Conservation (phyloP, 768 basidiomycete species). For the Imleria badia region DNA sequence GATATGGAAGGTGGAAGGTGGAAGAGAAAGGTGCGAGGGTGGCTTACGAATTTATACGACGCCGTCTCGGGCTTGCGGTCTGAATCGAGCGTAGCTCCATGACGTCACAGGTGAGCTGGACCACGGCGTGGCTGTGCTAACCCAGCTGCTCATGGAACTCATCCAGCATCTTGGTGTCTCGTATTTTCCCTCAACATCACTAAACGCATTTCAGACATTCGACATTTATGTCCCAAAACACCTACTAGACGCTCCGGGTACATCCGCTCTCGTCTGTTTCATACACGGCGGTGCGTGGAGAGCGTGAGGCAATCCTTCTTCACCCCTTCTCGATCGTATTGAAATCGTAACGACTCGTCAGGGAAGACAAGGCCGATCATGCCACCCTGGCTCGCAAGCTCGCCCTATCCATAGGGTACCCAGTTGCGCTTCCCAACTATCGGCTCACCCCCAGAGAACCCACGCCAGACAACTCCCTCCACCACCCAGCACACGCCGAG, state of each 20-base stretch:
- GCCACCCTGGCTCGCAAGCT: conserved; percentile 52
- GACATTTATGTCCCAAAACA: conserved; percentile 50
- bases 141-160: conserved; percentile 7
- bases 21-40: background rate
- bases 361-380: conserved; percentile 73
- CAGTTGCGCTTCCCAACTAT: conserved; percentile 78
- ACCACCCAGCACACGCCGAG: conserved; percentile 69
- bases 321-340: background rate
- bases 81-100: conserved; percentile 8
- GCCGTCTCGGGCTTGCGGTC: background rate
- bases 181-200: conserved; percentile 33
- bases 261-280: conserved; percentile 59
- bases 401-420: conserved; percentile 44
- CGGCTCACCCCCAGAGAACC: conserved; percentile 56
- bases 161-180: conserved; percentile 26
- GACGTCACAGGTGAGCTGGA: conserved; percentile 24
- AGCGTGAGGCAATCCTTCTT: conserved; percentile 45
- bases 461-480: conserved; percentile 38
- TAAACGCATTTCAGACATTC: conserved; percentile 45
- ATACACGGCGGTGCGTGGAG: conserved; percentile 87
- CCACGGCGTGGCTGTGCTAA: conserved; percentile 17
- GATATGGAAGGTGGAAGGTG: background rate
- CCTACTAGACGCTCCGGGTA: background rate
- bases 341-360: conserved; percentile 31
- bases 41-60: conserved; percentile 15